Evolutionary conservation across 108 stramenopile genomes (phyloP).

Genomic region (Epipyxis sp.): DNA sequence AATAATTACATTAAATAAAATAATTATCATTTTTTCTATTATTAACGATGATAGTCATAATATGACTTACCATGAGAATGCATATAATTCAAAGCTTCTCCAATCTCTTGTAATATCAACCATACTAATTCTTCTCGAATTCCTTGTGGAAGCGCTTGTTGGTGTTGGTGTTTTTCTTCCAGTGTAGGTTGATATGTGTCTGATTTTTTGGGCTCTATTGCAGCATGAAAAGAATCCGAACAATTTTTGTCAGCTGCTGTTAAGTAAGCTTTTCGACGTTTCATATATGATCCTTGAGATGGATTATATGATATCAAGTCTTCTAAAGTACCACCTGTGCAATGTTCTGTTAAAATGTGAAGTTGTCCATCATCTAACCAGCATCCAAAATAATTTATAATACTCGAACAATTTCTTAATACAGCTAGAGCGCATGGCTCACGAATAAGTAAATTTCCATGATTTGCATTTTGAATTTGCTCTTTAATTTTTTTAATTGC

Average conservation of each 20-base stretch:
- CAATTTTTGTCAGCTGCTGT: not conserved
- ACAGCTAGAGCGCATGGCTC: conserved; percentile 11
- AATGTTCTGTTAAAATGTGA: not conserved
- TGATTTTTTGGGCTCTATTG: not conserved
- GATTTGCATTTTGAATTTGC: not conserved
- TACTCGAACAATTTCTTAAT: conserved; percentile 10
- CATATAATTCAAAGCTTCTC: not conserved
- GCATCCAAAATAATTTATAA: not conserved
- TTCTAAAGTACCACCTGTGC: not conserved
- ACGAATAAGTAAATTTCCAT: not conserved
- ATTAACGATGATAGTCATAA: too few relatives aligned
- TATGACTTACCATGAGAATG: too few relatives aligned
- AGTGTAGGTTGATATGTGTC: not conserved
- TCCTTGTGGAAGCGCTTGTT: not conserved
- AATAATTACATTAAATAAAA: too few relatives aligned
- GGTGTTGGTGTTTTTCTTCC: not conserved
- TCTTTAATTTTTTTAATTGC: conserved; percentile 16
- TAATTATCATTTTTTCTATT: too few relatives aligned
- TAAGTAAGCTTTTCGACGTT: not conserved
- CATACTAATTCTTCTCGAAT: conserved; percentile 8
- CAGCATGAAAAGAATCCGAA: not conserved
- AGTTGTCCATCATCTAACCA: conserved; percentile 24
- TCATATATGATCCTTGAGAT: not conserved
- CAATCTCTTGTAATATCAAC: not conserved
- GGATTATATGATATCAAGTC: conserved; percentile 13